Conservation (phyloP, 768 basidiomycete genomes). For the Russula emetica region DNA sequence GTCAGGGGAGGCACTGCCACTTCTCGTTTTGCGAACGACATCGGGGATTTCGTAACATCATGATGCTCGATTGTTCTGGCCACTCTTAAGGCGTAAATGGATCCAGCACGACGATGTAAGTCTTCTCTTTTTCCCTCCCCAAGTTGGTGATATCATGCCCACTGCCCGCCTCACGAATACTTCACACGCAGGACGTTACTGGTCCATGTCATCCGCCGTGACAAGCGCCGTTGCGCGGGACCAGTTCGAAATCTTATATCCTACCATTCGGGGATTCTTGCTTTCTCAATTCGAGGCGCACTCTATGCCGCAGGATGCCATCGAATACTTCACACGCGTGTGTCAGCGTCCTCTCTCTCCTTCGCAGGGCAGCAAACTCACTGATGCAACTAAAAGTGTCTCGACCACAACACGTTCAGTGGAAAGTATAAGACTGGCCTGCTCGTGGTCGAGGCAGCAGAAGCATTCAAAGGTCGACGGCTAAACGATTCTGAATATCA, state of each 20-base stretch:
- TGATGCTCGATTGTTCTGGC: too few species aligned
- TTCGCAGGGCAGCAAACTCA: constrained; percentile 10
- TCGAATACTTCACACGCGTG: constrained; percentile 81
- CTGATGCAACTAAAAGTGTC: constrained; percentile 46
- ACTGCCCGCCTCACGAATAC: not conserved
- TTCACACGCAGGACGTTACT: not conserved
- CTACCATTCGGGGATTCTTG: constrained; percentile 71
- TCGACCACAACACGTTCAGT: constrained; percentile 90
- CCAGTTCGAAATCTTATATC: constrained; percentile 43
- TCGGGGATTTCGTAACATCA: constrained; percentile 1
- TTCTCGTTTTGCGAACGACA: not conserved
- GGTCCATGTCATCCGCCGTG: not conserved
- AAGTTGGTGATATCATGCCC: not conserved
- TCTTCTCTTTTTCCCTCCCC: not conserved
- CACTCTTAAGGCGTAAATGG: not conserved
- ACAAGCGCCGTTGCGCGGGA: constrained; percentile 8
- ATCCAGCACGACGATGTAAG: not conserved
- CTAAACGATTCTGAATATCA: constrained; percentile 82
- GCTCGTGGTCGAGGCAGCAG: constrained; percentile 88
- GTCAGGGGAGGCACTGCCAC: not conserved
- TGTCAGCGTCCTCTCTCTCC: constrained; percentile 30
- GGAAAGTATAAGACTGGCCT: constrained; percentile 94
- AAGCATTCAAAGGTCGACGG: constrained; percentile 70
- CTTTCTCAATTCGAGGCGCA: constrained; percentile 59
- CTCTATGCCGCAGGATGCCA: constrained; percentile 78